A percentile compares a stretch with the other conserved stretches of the same genome.
Evolutionary conservation across 2,329 filamentous ascomycete species (phyloP).

Genomic region (Ceratocystiopsis brevicomis): DNA sequence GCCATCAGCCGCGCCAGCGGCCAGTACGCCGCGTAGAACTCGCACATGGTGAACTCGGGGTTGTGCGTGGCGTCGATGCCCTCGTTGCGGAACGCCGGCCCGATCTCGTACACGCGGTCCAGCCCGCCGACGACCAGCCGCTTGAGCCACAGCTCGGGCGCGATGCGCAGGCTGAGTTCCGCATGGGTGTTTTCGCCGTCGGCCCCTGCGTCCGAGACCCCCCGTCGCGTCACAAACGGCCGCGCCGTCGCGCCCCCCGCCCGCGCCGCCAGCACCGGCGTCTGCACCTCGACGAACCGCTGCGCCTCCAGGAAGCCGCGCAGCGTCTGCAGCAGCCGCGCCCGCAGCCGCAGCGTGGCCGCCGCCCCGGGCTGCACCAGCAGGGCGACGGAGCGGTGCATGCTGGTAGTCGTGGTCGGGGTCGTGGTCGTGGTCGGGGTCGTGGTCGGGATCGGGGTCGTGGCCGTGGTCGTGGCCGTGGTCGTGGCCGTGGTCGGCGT

Average conservation of each 20-base stretch:
- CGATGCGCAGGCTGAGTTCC: conserved; percentile 58
- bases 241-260: conserved; percentile 78
- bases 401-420: too few species aligned
- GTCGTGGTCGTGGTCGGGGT: too few species aligned
- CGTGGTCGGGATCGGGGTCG: too few species aligned
- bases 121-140: conserved; percentile 76
- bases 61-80: conserved; percentile 84
- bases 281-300: conserved; percentile 73
- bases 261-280: conserved; percentile 64
- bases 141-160: conserved; percentile 90
- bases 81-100: conserved; percentile 83
- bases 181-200: conserved; percentile 31
- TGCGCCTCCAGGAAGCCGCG: conserved; percentile 53
- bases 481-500: too few species aligned
- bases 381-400: conserved; percentile 71
- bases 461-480: too few species aligned
- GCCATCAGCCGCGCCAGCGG: conserved; percentile 56
- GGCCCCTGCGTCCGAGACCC: conserved; percentile 10
- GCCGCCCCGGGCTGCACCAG: conserved; percentile 51
- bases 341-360: conserved; percentile 47
- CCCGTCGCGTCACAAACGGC: conserved; percentile 51
- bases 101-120: conserved; percentile 81
- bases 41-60: conserved; percentile 91
- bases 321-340: conserved; percentile 54
- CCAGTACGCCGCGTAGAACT: conserved; percentile 82